Evolutionary conservation across 2,329 filamentous ascomycete species (phyloP).

Genomic region (Plenodomus tracheiphilus): DNA sequence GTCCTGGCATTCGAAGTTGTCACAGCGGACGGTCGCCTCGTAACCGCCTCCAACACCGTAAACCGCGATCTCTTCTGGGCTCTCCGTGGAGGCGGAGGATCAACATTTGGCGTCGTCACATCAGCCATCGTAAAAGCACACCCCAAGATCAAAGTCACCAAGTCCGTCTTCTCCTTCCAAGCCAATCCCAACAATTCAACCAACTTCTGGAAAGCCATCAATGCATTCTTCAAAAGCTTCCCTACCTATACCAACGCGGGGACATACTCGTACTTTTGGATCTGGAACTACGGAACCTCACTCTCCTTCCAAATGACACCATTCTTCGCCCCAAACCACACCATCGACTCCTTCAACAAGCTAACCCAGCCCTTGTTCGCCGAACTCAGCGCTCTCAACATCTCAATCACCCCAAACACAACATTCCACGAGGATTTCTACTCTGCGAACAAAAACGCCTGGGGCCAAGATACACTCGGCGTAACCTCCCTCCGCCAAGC

Average conservation of each 20-base stretch:
- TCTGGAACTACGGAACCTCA: slow-evolving; percentile 10
- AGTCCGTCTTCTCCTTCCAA: slow-evolving; percentile 30
- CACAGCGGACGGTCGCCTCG: slow-evolving; percentile 23
- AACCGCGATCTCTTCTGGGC: slow-evolving; percentile 23
- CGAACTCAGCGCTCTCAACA: slow-evolving; percentile 10
- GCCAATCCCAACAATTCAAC: slow-evolving; percentile 13
- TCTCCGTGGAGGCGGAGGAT: slow-evolving; percentile 21
- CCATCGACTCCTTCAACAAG: slow-evolving; percentile 12
- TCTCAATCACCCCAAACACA: slow-evolving; percentile 19
- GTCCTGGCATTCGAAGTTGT: slow-evolving; percentile 30
- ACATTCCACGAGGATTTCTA: slow-evolving; percentile 18
- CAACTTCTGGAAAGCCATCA: slow-evolving; percentile 26
- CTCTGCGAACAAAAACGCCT: slow-evolving; percentile 21
- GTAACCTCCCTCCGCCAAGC: slow-evolving; percentile 9
- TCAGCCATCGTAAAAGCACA: slow-evolving; percentile 20
- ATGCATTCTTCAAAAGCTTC: slow-evolving; percentile 15
- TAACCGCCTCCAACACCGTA: slow-evolving; percentile 20
- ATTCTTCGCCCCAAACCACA: slow-evolving; percentile 19
- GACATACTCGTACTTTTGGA: slow-evolving; percentile 24
- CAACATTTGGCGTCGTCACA: slow-evolving; percentile 23
- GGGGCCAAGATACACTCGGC: slow-evolving; percentile 38
- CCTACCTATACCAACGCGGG: slow-evolving; percentile 16
- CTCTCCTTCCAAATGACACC: slow-evolving; percentile 20
- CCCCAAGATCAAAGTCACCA: slow-evolving; percentile 22
- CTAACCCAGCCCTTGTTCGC: slow-evolving; percentile 15